Percentiles rank a stretch among this genome's conserved stretches.
These are phyloP conservation scores for Sarocladiaceae sp. DNA, from an alignment of 2,329 filamentous ascomycete species.

Conservation along the genomic window DNA sequence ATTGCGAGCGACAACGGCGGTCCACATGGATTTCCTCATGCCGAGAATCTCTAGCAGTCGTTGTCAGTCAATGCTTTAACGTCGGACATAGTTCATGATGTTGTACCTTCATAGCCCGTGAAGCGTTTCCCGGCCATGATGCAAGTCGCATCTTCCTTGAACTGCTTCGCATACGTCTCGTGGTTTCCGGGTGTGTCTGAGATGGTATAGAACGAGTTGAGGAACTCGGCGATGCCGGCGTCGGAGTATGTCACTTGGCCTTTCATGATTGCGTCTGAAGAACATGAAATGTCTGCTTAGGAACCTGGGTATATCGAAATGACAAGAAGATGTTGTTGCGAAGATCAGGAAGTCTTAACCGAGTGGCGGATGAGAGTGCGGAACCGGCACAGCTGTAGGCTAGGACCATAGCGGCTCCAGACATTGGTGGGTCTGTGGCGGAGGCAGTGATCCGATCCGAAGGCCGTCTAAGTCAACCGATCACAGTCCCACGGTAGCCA, in stretches of 20 bases:
- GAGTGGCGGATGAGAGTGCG: too few species aligned
- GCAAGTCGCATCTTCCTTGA: conserved; percentile 23
- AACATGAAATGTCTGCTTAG: background rate
- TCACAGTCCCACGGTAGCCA: too few species aligned
- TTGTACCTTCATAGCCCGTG: conserved; percentile 19
- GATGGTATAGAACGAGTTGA: conserved; percentile 22
- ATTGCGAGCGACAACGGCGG: conserved; percentile 19
- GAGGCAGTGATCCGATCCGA: too few species aligned
- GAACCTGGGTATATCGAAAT: too few species aligned
- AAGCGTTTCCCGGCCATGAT: conserved; percentile 21
- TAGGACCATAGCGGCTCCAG: too few species aligned
- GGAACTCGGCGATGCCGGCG: conserved; percentile 19
- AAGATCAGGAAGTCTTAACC: too few species aligned
- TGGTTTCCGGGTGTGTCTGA: conserved; percentile 24
- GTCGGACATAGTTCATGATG: background rate
- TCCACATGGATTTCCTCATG: conserved; percentile 24
- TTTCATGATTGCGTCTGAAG: background rate
- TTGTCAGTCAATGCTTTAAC: conserved; percentile 9
- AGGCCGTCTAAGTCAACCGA: too few species aligned
- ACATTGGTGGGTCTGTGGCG: too few species aligned
- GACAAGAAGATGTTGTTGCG: too few species aligned
- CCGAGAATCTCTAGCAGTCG: conserved; percentile 20
- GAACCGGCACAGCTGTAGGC: too few species aligned
- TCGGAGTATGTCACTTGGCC: conserved; percentile 12
- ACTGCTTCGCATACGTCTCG: conserved; percentile 22